phyloP scores from a whole-genome alignment of 2,329 filamentous ascomycete species.

The Trichoderma arundinaceum region DNA sequence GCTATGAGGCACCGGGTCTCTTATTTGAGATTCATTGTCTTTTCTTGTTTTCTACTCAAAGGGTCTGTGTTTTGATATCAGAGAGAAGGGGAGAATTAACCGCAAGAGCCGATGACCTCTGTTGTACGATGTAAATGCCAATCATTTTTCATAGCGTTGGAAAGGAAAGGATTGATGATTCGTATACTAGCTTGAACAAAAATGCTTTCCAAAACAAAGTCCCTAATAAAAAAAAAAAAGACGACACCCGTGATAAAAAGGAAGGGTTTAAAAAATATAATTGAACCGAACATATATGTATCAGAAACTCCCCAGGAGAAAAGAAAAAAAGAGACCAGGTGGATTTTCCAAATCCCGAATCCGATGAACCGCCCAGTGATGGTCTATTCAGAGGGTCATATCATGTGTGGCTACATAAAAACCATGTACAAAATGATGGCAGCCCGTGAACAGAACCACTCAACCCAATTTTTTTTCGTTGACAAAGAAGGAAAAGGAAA shows the following conservation, averaged over 20 bases:
- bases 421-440: slow-evolving; percentile 32
- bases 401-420: slow-evolving; percentile 3
- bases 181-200: neutral
- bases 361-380: slow-evolving; percentile 14
- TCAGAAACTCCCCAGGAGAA: neutral
- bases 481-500: slow-evolving; percentile 37
- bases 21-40: neutral
- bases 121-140: neutral
- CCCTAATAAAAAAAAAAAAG: neutral
- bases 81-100: neutral
- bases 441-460: slow-evolving; percentile 5
- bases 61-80: neutral
- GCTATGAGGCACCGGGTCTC: neutral
- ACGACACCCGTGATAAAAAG: neutral
- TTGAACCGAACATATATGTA: neutral
- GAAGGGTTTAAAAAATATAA: neutral
- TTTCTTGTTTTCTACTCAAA: neutral
- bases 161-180: neutral
- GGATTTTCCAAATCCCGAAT: slow-evolving; percentile 4
- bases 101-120: neutral
- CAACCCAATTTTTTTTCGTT: slow-evolving; percentile 5
- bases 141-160: no score
- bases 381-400: slow-evolving; percentile 16
- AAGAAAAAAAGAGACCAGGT: neutral
- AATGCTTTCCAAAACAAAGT: neutral